Evolutionary conservation across 106 monocot genomes (phyloP).

Genomic region (Amphibolis antarctica): DNA sequence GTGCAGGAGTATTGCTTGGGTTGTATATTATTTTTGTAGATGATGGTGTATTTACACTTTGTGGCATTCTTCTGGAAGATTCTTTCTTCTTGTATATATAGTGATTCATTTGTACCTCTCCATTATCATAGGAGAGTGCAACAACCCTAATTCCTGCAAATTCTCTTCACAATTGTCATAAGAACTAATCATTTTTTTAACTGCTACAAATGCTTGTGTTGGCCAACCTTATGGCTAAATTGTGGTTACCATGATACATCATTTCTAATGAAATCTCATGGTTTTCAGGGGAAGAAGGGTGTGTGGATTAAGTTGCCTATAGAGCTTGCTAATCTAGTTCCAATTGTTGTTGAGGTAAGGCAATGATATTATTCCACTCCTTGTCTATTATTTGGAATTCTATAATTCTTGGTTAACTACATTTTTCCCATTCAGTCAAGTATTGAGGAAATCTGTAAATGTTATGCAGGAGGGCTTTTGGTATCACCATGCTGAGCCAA

Average conservation of each 20-base stretch:
- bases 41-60: no score
- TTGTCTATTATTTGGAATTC: not conserved
- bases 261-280: not conserved
- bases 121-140: no score
- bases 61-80: no score
- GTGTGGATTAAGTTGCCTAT: conserved; percentile 91
- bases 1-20: no score
- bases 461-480: conserved; percentile 80
- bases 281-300: conserved; percentile 57
- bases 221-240: no score
- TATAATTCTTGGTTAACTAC: not conserved
- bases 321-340: conserved; percentile 62
- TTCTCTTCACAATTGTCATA: not conserved
- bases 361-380: no score
- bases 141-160: no score
- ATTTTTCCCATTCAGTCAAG: not conserved
- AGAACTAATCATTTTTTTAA: not conserved
- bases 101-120: no score
- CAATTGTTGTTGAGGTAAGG: conserved; percentile 58
- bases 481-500: conserved; percentile 93
- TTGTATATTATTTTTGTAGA: no score
- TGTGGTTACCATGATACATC: not conserved
- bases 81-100: no score
- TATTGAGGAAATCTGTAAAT: not conserved
- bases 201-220: not conserved